Percentiles rank a stretch among this genome's conserved stretches.
phyloP scores from a whole-genome alignment of 1,284 basidiomycete genomes.

The Ceratobasidium sp. region DNA sequence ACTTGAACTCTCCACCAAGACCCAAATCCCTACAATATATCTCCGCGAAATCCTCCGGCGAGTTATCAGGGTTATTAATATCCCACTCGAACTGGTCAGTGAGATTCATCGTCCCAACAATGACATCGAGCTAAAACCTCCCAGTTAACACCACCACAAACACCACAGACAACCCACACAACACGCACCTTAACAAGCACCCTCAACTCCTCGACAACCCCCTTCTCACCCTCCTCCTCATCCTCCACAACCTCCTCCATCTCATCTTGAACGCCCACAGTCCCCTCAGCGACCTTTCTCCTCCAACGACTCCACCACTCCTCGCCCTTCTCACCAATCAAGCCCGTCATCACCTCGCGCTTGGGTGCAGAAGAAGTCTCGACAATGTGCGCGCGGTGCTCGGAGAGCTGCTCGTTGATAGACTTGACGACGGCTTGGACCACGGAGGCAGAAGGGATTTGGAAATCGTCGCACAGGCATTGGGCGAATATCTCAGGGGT shows the following conservation, averaged over 20 bases:
- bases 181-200: slow-evolving; percentile 86
- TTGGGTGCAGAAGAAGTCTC: slow-evolving; percentile 39
- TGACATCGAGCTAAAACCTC: slow-evolving; percentile 89
- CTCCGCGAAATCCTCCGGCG: slow-evolving; percentile 94
- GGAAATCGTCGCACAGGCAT: slow-evolving; percentile 92
- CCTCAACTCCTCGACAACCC: slow-evolving; percentile 84
- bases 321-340: slow-evolving; percentile 59
- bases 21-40: slow-evolving; percentile 91
- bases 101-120: slow-evolving; percentile 92
- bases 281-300: slow-evolving; percentile 62
- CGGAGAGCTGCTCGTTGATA: slow-evolving; percentile 89
- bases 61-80: slow-evolving; percentile 80
- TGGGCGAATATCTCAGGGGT: slow-evolving; percentile 93
- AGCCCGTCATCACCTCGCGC: slow-evolving; percentile 6
- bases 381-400: slow-evolving; percentile 67
- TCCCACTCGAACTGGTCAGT: slow-evolving; percentile 99
- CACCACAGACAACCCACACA: background rate
- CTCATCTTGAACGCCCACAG: slow-evolving; percentile 54
- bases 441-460: slow-evolving; percentile 79
- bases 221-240: slow-evolving; percentile 66
- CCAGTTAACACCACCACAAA: slow-evolving; percentile 35
- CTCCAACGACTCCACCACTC: slow-evolving; percentile 82
- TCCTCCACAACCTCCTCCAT: slow-evolving; percentile 54
- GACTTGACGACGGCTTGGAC: slow-evolving; percentile 78
- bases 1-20: slow-evolving; percentile 93